Evolutionary conservation across 2,329 filamentous ascomycete species (phyloP), one percentile per base, ranked within the genome.

Genomic region (Fusarium sp.): DNA sequence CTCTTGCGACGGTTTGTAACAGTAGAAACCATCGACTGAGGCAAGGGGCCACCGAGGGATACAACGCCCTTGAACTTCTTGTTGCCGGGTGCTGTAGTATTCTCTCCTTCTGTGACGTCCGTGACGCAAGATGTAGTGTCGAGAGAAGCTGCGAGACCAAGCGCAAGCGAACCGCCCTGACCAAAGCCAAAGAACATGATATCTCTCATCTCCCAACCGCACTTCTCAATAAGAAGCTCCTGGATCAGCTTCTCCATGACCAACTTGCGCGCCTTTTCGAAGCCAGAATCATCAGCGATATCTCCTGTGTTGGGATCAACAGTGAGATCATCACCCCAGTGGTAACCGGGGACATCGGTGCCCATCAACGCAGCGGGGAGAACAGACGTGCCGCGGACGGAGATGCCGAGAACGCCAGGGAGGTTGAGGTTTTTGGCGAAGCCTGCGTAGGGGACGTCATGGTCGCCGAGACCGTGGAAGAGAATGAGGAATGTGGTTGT

Each of bases 381-480:
- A 0, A 88, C 87, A 25, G 84, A 84, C 0, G 91, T 90, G 0
- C 90, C 94, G 75, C 92, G 91, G 44, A 97, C 83, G 9, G 92
- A 87, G 57, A 97, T 87, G 74, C 90, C 89, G 60, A 90, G 86
- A 55, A 94, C 94, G 75, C 94, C 92, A 0, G 94, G 93, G 5
- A 97, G 87, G 65, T 86, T 84, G 65, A 97, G 81, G 71, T 88
- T 89, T 60, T 84, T 83, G 22, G 90, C 92, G 66, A 97, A 91
- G 46, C 82, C 81, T 64, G 88, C 86, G 78, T 96, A 97, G 37
- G 92, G 85, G 5, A 78, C 75, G 64, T 93, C 87, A 34, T 87
- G 89, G 81, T 97, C 94, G 67, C 94, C 94, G 14, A 97, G 87
- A 69, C 94, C 94, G 79, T 97, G 94, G 61, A 97, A 88, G 54